Evolutionary conservation across 208 protist genomes (phyloP).

Genomic region (Trypanosoma melophagium): DNA sequence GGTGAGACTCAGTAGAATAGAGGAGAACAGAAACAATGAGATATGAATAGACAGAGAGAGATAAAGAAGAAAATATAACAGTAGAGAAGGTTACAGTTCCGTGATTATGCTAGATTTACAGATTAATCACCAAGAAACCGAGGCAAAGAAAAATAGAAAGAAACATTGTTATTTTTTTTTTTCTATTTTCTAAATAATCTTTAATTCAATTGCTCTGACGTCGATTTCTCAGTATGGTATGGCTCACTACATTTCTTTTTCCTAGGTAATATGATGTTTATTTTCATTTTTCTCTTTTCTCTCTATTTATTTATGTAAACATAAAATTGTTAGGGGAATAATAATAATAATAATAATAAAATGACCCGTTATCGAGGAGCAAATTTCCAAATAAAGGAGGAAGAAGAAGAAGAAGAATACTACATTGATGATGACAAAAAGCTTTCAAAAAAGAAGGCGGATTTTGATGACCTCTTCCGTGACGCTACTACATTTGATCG

Average conservation of each 20-base stretch:
- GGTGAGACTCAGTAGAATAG: slow-evolving; percentile 15
- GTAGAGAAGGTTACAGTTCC: neutral
- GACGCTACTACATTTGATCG: slow-evolving; percentile 24
- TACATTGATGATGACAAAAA: neutral
- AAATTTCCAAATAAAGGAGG: neutral
- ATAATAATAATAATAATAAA: neutral
- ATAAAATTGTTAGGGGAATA: neutral
- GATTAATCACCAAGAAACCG: neutral
- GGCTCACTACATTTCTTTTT: too few species aligned
- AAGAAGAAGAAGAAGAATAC: neutral
- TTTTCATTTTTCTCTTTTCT: slow-evolving; percentile 9
- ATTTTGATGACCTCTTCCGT: slow-evolving; percentile 28
- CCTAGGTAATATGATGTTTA: slow-evolving; percentile 4
- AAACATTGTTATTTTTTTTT: neutral
- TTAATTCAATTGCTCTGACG: too few species aligned
- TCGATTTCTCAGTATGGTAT: too few species aligned
- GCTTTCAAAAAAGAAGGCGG: neutral
- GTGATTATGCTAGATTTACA: slow-evolving; percentile 1
- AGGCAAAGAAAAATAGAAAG: neutral
- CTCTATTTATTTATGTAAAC: neutral
- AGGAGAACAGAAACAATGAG: slow-evolving; percentile 3
- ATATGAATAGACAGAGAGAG: neutral
- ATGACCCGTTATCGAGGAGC: too few species aligned
- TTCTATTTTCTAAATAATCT: too few species aligned
- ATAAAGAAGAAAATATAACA: neutral